A percentile compares a stretch with the other conserved stretches of the same genome.
Evolutionary conservation across 306 rosid genomes (phyloP).

Genomic region (Vigna nakashimae): DNA sequence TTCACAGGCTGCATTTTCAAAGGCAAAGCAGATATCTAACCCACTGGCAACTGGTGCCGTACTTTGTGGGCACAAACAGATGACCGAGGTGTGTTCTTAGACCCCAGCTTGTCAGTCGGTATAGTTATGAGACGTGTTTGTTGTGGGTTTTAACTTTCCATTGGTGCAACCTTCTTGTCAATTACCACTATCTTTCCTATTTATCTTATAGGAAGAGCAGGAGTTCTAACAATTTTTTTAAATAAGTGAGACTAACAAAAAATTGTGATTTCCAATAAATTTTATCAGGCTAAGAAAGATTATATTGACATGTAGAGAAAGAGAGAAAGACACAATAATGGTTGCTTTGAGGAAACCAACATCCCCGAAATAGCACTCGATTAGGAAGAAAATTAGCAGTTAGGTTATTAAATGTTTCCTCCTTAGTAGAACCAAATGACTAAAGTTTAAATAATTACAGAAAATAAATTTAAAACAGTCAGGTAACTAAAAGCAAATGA

Average conservation of each 20-base stretch:
- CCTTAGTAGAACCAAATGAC: conserved; percentile 25
- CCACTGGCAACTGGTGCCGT: conserved; percentile 77
- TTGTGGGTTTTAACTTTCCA: conserved; percentile 6
- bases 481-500: not conserved
- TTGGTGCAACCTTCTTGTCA: not conserved
- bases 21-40: conserved; percentile 70
- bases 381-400: not conserved
- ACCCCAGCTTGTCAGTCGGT: conserved; percentile 12
- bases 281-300: no score
- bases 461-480: not conserved
- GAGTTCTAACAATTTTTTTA: not conserved
- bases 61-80: conserved; percentile 91
- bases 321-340: conserved; percentile 14
- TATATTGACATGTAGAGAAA: not conserved
- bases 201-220: not conserved
- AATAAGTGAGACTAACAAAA: not conserved
- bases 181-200: conserved; percentile 18
- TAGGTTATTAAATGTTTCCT: conserved; percentile 18
- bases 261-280: no score
- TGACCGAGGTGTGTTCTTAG: conserved; percentile 75
- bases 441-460: conserved; percentile 8
- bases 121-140: conserved; percentile 12
- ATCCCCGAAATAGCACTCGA: conserved; percentile 6
- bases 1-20: conserved; percentile 83
- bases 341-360: conserved; percentile 23